Evolutionary conservation across 805 yeast genomes (phyloP).

Genomic region (Cyberlindnera meyerae): DNA sequence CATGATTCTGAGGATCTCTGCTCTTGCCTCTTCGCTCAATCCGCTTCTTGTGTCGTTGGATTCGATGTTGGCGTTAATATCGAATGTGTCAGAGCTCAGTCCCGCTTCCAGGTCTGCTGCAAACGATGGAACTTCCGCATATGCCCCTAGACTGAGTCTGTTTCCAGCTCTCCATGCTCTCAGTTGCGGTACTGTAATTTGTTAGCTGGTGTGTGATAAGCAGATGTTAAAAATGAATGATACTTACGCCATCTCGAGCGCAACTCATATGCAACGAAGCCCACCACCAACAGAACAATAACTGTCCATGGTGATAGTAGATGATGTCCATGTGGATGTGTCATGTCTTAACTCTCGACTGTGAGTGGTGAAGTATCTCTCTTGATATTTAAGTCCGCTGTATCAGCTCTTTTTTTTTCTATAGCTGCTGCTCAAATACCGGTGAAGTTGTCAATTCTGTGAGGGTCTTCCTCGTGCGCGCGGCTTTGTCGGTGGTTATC

Average conservation of each 20-base stretch:
- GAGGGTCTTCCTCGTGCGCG: too few relatives aligned
- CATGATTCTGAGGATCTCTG: slow-evolving; percentile 52
- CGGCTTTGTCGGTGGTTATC: too few relatives aligned
- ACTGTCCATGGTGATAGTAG: not conserved
- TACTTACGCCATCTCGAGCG: slow-evolving; percentile 20
- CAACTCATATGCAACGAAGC: slow-evolving; percentile 6
- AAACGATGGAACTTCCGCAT: slow-evolving; percentile 29
- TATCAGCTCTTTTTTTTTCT: too few relatives aligned
- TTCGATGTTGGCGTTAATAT: slow-evolving; percentile 42
- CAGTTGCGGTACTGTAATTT: slow-evolving; percentile 17
- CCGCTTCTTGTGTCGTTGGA: slow-evolving; percentile 58
- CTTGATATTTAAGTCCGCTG: too few relatives aligned
- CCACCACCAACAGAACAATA: not conserved
- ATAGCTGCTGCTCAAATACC: too few relatives aligned
- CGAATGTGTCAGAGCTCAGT: slow-evolving; percentile 53
- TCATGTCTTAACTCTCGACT: too few relatives aligned
- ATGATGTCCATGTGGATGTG: not conserved
- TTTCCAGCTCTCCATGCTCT: slow-evolving; percentile 22
- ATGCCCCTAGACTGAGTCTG: slow-evolving; percentile 25
- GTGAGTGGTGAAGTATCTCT: too few relatives aligned
- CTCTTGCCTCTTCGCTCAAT: slow-evolving; percentile 49
- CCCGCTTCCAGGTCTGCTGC: slow-evolving; percentile 53
- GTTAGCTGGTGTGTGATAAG: too few relatives aligned
- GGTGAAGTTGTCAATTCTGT: too few relatives aligned
- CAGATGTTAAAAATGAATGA: too few relatives aligned